Evolutionary conservation across 495 filamentous ascomycete genomes (phyloP).

Genomic region (Neurospora terricola): DNA sequence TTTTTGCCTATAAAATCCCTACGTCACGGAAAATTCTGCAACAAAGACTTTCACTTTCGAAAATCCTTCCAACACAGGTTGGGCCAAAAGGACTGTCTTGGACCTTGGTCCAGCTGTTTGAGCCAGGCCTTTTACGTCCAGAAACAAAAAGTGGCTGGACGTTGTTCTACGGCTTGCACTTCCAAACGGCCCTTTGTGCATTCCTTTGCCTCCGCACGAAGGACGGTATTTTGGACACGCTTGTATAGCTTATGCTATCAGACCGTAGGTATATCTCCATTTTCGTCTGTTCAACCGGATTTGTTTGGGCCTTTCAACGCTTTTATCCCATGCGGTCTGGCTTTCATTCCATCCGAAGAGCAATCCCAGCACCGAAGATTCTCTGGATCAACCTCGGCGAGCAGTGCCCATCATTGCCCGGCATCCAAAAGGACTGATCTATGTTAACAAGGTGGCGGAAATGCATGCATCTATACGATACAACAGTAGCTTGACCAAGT

Average conservation of each 20-base stretch:
- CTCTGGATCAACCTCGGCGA: background rate
- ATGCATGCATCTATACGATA: background rate
- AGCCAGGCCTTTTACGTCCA: background rate
- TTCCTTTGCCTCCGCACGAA: background rate
- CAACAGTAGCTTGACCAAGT: background rate
- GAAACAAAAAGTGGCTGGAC: background rate
- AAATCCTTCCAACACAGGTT: background rate
- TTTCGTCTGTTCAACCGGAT: background rate
- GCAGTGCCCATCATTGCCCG: background rate
- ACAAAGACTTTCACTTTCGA: background rate
- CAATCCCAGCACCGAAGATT: background rate
- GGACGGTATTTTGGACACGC: background rate
- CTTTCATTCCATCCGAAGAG: conserved; percentile 18
- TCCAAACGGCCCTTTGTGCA: background rate
- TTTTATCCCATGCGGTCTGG: conserved; percentile 11
- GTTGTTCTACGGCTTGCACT: background rate
- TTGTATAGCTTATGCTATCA: background rate
- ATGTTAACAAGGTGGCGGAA: background rate
- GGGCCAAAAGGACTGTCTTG: background rate
- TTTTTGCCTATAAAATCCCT: background rate
- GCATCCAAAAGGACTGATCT: background rate
- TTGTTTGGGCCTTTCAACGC: conserved; percentile 10
- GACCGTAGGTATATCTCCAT: background rate
- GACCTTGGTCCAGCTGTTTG: background rate
- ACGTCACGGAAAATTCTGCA: background rate